Evolutionary conservation across 352 stramenopile genomes (phyloP), one percentile per base, ranked within the genome.

Genomic region (Globisporangium viniferum): DNA sequence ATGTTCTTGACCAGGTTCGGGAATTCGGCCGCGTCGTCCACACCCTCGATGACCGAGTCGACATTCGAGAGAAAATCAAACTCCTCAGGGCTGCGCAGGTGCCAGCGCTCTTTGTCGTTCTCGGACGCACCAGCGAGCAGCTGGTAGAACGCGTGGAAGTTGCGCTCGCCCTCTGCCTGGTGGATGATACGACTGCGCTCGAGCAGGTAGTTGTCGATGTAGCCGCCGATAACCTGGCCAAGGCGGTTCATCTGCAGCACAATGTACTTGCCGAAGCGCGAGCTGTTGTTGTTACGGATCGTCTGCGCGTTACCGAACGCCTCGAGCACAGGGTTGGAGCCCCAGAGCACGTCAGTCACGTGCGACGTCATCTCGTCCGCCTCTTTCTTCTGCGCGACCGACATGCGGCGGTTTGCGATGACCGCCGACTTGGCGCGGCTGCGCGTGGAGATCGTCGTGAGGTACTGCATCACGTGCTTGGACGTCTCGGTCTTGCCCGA

Each of bases 381-480:
- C 57, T 90, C 83, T 70, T 90, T 82, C 66, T 82, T 84, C 75
- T 93, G 82, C 49, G 77, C 83, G 58, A 91, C 73, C 62, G 86
- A 93, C 82, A 93, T 88, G 68, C 84, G 83, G 57, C 86, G 86
- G 63, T 89, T 90, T 9, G 84, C 84, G 48, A 92, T 90, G 53
- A 89, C 84, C 0, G 82, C 82, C 57, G 75, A 88, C 72, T 88
- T 88, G 68, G 82, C 80, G 41, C 86, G 75, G 35, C 72, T 85
- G 69, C 85, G 81, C 59, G 84, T 93, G 53, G 79, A 89, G 72
- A 95, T 85, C 66, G 84, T 91, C 31, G 94, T 96, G 31, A 99
- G 81, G 73, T 98, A 98, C 48, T 94, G 88, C 86, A 99, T 95
- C 20, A 98, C 90, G 81, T 98, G 95, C 81, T 98, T 99, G 69